These are phyloP conservation scores for Escallonia rubra DNA, from an alignment of 129 eudicot genomes.

Conservation along the genomic window DNA sequence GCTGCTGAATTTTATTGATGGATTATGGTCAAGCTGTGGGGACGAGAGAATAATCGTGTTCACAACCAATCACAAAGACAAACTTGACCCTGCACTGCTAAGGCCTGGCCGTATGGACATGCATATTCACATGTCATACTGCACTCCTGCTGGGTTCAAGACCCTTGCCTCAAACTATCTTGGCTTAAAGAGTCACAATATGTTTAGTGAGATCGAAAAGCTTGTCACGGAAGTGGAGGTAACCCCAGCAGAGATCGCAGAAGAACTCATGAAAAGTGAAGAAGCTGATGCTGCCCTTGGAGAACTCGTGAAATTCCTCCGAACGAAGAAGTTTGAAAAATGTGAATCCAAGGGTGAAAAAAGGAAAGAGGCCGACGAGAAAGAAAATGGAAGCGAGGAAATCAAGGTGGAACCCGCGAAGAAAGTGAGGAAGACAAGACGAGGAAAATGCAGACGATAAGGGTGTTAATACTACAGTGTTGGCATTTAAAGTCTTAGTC, in stretches of 20 bases:
- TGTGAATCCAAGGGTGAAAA: conserved; percentile 6
- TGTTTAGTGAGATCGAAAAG: conserved; percentile 34
- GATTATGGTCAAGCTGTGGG: conserved; percentile 61
- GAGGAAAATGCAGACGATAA: neutral
- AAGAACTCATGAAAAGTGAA: conserved; percentile 40
- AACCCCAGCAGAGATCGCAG: conserved; percentile 53
- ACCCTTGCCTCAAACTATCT: conserved; percentile 47
- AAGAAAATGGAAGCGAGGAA: conserved; percentile 2
- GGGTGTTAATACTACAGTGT: no score
- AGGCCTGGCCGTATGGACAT: conserved; percentile 61
- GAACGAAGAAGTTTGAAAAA: conserved; percentile 13
- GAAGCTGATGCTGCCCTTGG: conserved; percentile 28
- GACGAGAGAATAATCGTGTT: conserved; percentile 55
- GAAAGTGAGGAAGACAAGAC: conserved; percentile 3
- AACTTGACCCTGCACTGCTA: conserved; percentile 53
- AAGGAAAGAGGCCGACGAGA: neutral
- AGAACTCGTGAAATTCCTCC: conserved; percentile 29
- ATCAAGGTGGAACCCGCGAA: neutral
- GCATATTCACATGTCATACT: conserved; percentile 57
- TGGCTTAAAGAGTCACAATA: conserved; percentile 15
- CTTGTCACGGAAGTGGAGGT: conserved; percentile 16
- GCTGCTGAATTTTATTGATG: conserved; percentile 44
- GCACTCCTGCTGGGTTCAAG: conserved; percentile 38
- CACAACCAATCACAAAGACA: conserved; percentile 50
- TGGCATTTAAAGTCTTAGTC: no score